phyloP scores from a whole-genome alignment of 768 basidiomycete genomes.

The Coprinopsis sp. region DNA sequence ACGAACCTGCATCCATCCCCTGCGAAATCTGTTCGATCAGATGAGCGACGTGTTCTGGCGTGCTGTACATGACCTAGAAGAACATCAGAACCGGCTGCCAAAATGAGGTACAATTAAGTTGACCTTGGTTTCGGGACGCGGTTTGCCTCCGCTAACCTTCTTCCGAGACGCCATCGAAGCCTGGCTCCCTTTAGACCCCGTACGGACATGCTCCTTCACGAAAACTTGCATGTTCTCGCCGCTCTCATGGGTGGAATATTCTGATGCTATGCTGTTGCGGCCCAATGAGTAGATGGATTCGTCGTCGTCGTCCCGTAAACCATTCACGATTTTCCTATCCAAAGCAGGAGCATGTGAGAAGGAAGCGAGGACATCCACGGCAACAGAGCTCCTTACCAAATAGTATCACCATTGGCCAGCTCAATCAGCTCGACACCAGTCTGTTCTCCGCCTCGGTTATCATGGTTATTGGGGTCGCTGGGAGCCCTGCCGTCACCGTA shows the following conservation, averaged over 20 bases:
- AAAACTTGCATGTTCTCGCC: slow-evolving; percentile 66
- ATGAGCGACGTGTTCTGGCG: slow-evolving; percentile 74
- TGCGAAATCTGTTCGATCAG: slow-evolving; percentile 81
- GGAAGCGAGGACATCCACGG: slow-evolving; percentile 14
- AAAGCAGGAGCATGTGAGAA: slow-evolving; percentile 5
- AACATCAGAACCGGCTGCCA: slow-evolving; percentile 23
- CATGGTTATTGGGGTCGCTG: slow-evolving; percentile 30
- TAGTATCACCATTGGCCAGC: slow-evolving; percentile 81
- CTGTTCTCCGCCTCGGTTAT: slow-evolving; percentile 25
- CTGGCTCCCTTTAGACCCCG: slow-evolving; percentile 62
- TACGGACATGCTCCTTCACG: slow-evolving; percentile 70
- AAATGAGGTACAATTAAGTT: slow-evolving; percentile 14
- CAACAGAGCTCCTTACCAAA: slow-evolving; percentile 54
- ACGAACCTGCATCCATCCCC: slow-evolving; percentile 77
- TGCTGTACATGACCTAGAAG: slow-evolving; percentile 66
- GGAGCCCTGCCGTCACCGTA: slow-evolving; percentile 56
- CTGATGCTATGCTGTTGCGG: slow-evolving; percentile 70
- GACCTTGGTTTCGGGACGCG: slow-evolving; percentile 84
- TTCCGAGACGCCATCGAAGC: slow-evolving; percentile 60
- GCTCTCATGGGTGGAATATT: slow-evolving; percentile 53
- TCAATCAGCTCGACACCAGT: slow-evolving; percentile 77
- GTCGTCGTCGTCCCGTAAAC: slow-evolving; percentile 71
- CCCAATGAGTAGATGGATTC: slow-evolving; percentile 64
- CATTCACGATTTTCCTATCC: slow-evolving; percentile 81
- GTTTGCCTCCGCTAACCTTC: slow-evolving; percentile 47